Conservation (phyloP, 345 rosid genomes). For the Cardamine occulta region DNA sequence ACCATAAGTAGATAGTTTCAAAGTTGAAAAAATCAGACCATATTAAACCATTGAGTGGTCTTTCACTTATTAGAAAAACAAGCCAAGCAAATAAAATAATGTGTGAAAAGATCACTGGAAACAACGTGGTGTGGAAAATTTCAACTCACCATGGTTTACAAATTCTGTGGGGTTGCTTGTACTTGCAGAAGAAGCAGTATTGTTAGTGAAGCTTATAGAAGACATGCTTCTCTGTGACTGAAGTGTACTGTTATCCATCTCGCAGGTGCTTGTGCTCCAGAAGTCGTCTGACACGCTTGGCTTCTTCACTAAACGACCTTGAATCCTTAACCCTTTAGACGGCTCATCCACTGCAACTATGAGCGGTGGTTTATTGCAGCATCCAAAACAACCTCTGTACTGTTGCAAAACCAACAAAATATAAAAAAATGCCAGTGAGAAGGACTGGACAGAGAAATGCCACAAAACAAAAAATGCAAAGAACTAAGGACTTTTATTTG, state of each 20-base stretch:
- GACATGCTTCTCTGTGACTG: conserved; percentile 70
- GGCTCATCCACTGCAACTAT: conserved; percentile 55
- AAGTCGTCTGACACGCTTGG: conserved; percentile 54
- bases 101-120: not conserved
- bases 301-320: conserved; percentile 54
- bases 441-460: conserved; percentile 7
- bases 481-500: not conserved
- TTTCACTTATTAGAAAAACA: not conserved
- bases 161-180: conserved; percentile 66
- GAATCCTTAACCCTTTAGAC: conserved; percentile 57
- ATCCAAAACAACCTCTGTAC: conserved; percentile 95
- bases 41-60: not conserved
- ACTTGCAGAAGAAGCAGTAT: conserved; percentile 44
- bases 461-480: not conserved
- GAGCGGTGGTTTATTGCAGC: conserved; percentile 58
- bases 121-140: not conserved
- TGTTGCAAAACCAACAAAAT: conserved; percentile 70
- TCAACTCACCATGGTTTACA: conserved; percentile 69
- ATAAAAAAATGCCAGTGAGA: conserved; percentile 43
- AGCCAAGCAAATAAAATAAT: not conserved
- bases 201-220: conserved; percentile 55
- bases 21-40: conserved; percentile 6
- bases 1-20: conserved; percentile 7
- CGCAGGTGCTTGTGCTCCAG: conserved; percentile 67
- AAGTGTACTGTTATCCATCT: conserved; percentile 59